Evolutionary conservation across 2,329 filamentous ascomycete species (phyloP).

Genomic region (Botryotinia calthae): DNA sequence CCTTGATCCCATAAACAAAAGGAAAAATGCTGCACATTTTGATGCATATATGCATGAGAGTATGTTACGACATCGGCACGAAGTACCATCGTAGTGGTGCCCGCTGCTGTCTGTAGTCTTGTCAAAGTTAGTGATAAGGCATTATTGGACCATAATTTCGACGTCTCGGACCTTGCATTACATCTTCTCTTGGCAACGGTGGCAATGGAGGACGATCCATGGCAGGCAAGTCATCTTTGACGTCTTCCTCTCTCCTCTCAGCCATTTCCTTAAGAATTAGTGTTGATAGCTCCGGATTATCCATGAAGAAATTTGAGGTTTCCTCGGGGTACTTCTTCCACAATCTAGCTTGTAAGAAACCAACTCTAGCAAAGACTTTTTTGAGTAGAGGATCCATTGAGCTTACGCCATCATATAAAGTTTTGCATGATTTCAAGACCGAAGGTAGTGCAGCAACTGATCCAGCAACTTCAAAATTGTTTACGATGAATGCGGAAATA

Average conservation of each 20-base stretch:
- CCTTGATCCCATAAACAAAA: neutral
- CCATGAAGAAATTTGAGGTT: slow-evolving; percentile 45
- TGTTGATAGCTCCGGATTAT: slow-evolving; percentile 47
- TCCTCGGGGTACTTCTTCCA: slow-evolving; percentile 45
- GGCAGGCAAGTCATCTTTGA: slow-evolving; percentile 43
- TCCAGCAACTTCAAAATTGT: slow-evolving; percentile 41
- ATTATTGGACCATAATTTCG: slow-evolving; percentile 21
- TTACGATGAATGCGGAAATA: slow-evolving; percentile 45
- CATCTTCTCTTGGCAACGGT: slow-evolving; percentile 18
- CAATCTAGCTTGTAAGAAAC: slow-evolving; percentile 47
- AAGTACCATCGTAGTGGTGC: neutral
- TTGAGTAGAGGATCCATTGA: slow-evolving; percentile 45
- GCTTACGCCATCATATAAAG: slow-evolving; percentile 46
- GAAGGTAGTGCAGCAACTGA: slow-evolving; percentile 34
- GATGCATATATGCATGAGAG: neutral
- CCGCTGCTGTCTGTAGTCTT: neutral
- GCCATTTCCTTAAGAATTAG: slow-evolving; percentile 49
- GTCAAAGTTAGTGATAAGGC: slow-evolving; percentile 16
- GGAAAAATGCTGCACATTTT: neutral
- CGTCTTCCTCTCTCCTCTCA: slow-evolving; percentile 44
- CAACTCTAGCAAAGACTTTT: slow-evolving; percentile 50
- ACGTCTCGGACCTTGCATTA: slow-evolving; percentile 26
- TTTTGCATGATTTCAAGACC: slow-evolving; percentile 46
- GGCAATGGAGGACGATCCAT: slow-evolving; percentile 31
- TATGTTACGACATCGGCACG: neutral